Percentiles rank a stretch among this genome's conserved stretches.
Conservation (phyloP, 2,329 filamentous ascomycete genomes). For the Fusarium scirpi region DNA sequence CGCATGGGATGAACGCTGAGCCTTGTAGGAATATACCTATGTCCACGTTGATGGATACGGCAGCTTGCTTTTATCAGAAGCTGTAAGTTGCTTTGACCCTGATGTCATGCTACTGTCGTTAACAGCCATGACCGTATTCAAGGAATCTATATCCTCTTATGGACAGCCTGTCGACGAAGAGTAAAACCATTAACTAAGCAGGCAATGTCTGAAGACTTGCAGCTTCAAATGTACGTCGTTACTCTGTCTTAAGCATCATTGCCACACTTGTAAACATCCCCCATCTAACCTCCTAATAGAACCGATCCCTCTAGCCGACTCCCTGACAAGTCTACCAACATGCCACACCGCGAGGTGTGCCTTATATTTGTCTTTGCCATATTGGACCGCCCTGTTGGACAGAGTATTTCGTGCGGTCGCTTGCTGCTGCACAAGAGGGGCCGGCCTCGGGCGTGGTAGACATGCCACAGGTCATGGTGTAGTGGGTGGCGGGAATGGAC, state of each 20-base stretch:
- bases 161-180: not conserved
- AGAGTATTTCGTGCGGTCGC: too few relatives aligned
- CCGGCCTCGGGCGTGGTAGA: too few relatives aligned
- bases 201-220: not conserved
- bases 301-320: not conserved
- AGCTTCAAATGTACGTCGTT: not conserved
- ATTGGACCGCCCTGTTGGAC: too few relatives aligned
- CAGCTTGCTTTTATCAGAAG: not conserved
- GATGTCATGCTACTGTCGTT: not conserved
- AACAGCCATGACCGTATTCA: not conserved
- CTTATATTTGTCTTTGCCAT: too few relatives aligned
- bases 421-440: too few relatives aligned
- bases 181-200: not conserved
- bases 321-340: not conserved
- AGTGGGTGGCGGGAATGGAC: too few relatives aligned
- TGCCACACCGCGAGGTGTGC: not conserved
- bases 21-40: too few relatives aligned
- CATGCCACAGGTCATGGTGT: too few relatives aligned
- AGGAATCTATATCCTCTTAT: not conserved
- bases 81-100: not conserved
- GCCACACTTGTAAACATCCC: not conserved
- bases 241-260: not conserved
- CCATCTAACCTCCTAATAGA: not conserved
- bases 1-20: too few relatives aligned
- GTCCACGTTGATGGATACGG: not conserved